Percentiles rank a stretch among this genome's conserved stretches.
Conservation (phyloP, 2,329 filamentous ascomycete species). For the Colletotrichum lupini region DNA sequence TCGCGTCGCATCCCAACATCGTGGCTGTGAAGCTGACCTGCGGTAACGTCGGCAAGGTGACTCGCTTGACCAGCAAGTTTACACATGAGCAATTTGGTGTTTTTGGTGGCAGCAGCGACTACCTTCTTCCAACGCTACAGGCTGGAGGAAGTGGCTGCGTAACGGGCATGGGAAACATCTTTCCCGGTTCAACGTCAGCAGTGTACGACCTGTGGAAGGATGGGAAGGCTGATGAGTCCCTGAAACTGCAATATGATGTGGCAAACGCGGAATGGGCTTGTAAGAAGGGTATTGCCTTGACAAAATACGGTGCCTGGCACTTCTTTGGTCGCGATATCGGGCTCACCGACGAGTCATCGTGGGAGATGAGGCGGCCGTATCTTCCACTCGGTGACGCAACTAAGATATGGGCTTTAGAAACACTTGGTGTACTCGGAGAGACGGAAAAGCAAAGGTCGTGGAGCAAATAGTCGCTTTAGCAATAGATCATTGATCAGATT, state of each 20-base stretch:
- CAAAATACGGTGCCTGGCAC: conserved; percentile 58
- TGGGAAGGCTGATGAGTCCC: conserved; percentile 50
- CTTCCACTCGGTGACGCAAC: conserved; percentile 47
- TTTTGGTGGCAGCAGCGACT: conserved; percentile 56
- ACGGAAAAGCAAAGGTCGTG: conserved; percentile 42
- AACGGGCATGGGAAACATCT: conserved; percentile 59
- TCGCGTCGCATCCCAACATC: conserved; percentile 71
- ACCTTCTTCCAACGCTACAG: conserved; percentile 52
- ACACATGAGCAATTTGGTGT: conserved; percentile 52
- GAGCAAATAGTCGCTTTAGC: neutral
- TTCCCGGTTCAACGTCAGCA: conserved; percentile 52
- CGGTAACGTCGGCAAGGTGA: conserved; percentile 70
- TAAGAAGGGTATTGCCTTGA: conserved; percentile 58
- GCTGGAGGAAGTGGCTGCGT: conserved; percentile 55
- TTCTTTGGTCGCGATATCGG: conserved; percentile 53
- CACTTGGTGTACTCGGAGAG: conserved; percentile 49
- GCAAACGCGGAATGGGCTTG: conserved; percentile 62
- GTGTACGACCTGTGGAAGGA: conserved; percentile 54
- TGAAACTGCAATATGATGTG: conserved; percentile 52
- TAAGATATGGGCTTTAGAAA: conserved; percentile 55
- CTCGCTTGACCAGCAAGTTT: conserved; percentile 53
- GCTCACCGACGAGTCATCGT: conserved; percentile 47
- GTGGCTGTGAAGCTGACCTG: conserved; percentile 63
- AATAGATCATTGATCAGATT: neutral
- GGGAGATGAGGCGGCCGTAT: conserved; percentile 57